Evolutionary conservation across 305 asterid species (phyloP).

Genomic region (Galium porrigens): DNA sequence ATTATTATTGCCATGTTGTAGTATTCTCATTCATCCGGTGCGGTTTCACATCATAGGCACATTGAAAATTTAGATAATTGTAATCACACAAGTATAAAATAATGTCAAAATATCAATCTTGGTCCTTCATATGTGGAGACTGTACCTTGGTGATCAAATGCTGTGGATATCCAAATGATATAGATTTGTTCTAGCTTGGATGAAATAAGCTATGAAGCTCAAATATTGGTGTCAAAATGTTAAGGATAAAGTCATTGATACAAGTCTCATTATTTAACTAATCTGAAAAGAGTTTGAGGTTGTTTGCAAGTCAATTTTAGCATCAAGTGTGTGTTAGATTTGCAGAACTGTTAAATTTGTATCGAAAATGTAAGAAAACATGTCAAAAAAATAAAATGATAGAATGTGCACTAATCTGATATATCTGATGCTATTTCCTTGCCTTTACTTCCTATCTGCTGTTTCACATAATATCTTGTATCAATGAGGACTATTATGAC

Average conservation of each 20-base stretch:
- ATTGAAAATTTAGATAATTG: no score
- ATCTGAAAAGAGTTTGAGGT: not conserved
- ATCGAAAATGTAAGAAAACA: not conserved
- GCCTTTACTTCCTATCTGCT: not conserved
- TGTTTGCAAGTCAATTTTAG: not conserved
- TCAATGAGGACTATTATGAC: constrained; percentile 11
- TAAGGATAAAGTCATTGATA: not conserved
- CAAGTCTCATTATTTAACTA: not conserved
- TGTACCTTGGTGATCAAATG: no score
- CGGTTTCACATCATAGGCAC: no score
- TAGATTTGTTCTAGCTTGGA: not conserved
- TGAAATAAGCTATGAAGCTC: not conserved
- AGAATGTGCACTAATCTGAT: not conserved
- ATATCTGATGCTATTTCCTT: not conserved
- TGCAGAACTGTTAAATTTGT: not conserved
- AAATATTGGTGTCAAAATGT: not conserved
- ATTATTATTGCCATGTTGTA: not conserved
- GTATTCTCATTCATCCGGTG: not conserved
- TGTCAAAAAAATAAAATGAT: not conserved
- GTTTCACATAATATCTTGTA: not conserved
- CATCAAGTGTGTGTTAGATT: not conserved
- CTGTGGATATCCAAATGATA: not conserved
- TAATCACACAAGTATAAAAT: no score
- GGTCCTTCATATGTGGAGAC: no score
- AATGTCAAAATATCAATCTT: not conserved